Base-by-base conservation (phyloP, 164 flowering plant genomes). In the Echeveria elegans region DNA sequence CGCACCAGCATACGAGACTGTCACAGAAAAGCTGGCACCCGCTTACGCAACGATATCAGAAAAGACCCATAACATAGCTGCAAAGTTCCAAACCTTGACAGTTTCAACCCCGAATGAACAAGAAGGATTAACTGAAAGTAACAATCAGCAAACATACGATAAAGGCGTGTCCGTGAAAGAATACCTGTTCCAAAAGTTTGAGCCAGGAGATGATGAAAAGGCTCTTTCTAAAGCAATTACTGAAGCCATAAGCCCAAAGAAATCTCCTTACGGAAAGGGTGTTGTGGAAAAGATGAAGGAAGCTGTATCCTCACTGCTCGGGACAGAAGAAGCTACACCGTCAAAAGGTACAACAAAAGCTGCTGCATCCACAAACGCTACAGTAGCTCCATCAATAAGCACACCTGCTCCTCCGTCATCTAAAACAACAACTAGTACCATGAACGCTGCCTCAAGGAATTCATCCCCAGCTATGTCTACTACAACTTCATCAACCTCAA, bases 191-290 rank as follows among this genome's bases (percentile, higher is more conserved):
- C 70, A 82, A 28, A 88, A 87, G 75, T 66, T 88, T 41, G 86
- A 88, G 79, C 95, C 95, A 0, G 93, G 89, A 43, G 86, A 87
- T 31, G 96, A 83, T 31, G 95, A 92, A 71, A 81, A 69, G 73
- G 93, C 93, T 19, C 92, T 88, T 62, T 88, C 91, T 14, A 78
- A 78, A 70, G 90, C 81, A 52, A 88, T 88, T 23, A 73, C 87
- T 1, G 81, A 86, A 24, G 89, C 84, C 40, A 86, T 88, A 29
- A 85, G 83, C 72, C 90, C 96, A 12, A 79, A 67, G 60, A 83
- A 58, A 62, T 26, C 9, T 52, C 65, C 76, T 2, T 73, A 72
- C 7, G 80, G 82, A 43, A 73, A 32, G 15, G 82, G 88, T 43
- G 77, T 85, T 63, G 84, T 83, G 38, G 89, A 76, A 70, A 87